These are phyloP conservation scores for Penicillium paneum DNA, from an alignment of 2,329 filamentous ascomycete genomes.

Conservation along the genomic window DNA sequence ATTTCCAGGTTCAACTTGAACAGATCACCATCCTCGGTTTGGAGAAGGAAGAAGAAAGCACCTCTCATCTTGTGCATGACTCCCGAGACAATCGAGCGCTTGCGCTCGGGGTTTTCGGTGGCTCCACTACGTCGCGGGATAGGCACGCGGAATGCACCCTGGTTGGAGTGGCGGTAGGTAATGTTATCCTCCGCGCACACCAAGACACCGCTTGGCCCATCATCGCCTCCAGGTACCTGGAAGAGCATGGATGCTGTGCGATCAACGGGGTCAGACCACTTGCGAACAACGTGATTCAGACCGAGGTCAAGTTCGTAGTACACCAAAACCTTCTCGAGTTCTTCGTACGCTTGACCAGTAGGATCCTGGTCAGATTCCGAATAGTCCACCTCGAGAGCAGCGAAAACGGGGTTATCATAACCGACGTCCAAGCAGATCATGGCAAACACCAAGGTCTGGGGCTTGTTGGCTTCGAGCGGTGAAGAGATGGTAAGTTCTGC, in stretches of 20 bases:
- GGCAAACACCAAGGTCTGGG: conserved; percentile 83
- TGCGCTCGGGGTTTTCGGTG: conserved; percentile 87
- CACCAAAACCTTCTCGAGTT: conserved; percentile 84
- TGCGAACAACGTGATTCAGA: conserved; percentile 92
- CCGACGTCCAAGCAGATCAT: conserved; percentile 88
- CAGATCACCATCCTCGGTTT: conserved; percentile 95
- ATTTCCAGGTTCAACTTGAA: conserved; percentile 96
- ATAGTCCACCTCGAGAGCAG: conserved; percentile 90
- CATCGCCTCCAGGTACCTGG: conserved; percentile 88
- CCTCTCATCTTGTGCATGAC: conserved; percentile 98
- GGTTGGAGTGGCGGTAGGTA: conserved; percentile 95
- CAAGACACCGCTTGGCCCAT: conserved; percentile 90
- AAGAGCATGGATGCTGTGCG: conserved; percentile 85
- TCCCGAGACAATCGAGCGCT: conserved; percentile 79
- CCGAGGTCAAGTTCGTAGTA: conserved; percentile 98
- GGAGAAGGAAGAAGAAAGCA: conserved; percentile 94
- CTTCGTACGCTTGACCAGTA: conserved; percentile 73
- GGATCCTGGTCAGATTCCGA: conserved; percentile 87
- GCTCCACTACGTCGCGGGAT: conserved; percentile 83
- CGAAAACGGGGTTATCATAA: conserved; percentile 96
- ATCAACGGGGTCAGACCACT: conserved; percentile 93
- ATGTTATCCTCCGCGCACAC: conserved; percentile 94
- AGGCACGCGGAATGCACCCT: conserved; percentile 81
- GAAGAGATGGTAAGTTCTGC: conserved; percentile 96
- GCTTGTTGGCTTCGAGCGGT: conserved; percentile 91